phyloP scores from a whole-genome alignment of 306 rosid genomes.

The Corylus heterophylla region DNA sequence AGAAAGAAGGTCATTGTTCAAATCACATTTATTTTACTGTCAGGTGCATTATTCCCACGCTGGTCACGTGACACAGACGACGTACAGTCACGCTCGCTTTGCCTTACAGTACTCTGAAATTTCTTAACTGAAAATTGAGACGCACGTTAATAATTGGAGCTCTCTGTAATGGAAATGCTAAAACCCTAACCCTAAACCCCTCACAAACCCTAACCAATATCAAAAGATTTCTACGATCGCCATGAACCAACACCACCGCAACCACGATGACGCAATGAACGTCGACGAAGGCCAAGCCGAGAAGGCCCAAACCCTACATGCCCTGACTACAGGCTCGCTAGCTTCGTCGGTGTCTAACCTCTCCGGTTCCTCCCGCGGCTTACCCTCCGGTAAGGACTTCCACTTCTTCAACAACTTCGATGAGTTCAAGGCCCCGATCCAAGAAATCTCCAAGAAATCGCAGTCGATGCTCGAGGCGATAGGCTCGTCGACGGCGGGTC shows the following conservation, averaged over 20 bases:
- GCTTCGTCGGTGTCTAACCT: constrained; percentile 59
- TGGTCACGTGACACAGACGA: no score
- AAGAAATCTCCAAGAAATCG: constrained; percentile 47
- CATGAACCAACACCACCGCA: constrained; percentile 16
- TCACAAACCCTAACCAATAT: constrained; percentile 29
- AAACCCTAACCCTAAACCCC: constrained; percentile 7
- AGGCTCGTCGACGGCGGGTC: constrained; percentile 42
- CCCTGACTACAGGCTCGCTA: constrained; percentile 48
- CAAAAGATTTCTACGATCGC: constrained; percentile 5
- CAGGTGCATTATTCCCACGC: no score
- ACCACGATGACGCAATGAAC: constrained; percentile 33
- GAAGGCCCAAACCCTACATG: constrained; percentile 39
- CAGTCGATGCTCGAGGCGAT: constrained; percentile 64
- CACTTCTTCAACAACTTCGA: constrained; percentile 66
- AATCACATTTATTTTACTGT: no score
- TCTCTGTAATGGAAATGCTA: constrained; percentile 8
- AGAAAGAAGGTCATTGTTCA: no score
- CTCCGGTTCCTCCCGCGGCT: constrained; percentile 55
- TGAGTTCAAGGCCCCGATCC: constrained; percentile 59
- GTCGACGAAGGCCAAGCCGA: constrained; percentile 45
- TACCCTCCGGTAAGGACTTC: constrained; percentile 68
- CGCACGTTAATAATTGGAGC: background rate
- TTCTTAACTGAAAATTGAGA: background rate
- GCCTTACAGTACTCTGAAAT: no score
- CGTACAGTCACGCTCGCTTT: no score